These are phyloP conservation scores for Cystobasidiaceae sp. DNA, from an alignment of 1,284 basidiomycete species.

Conservation along the genomic window DNA sequence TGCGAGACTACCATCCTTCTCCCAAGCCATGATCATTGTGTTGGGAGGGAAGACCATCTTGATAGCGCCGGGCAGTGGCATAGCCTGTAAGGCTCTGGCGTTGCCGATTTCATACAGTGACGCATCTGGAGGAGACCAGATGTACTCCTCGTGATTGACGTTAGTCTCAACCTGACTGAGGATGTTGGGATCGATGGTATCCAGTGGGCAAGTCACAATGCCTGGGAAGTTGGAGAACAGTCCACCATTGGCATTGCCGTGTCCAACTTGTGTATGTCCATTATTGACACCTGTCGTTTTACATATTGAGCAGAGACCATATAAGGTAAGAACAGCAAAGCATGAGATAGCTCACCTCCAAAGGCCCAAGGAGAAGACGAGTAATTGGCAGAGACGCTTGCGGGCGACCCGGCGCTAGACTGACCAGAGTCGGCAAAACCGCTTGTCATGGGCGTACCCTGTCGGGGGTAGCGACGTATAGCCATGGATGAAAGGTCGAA, in stretches of 20 bases:
- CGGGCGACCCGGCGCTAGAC: conserved; percentile 14
- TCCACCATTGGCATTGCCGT: not conserved
- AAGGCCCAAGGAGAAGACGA: not conserved
- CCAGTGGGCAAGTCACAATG: conserved; percentile 1
- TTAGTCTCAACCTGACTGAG: conserved; percentile 26
- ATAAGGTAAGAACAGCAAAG: not conserved
- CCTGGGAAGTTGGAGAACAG: not conserved
- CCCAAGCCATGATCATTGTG: conserved; percentile 28
- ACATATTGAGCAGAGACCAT: not conserved
- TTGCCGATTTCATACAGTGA: conserved; percentile 26
- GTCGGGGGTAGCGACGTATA: too few relatives aligned
- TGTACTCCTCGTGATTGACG: conserved; percentile 19
- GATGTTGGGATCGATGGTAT: conserved; percentile 20
- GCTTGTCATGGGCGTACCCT: conserved; percentile 9
- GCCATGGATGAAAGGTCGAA: not conserved
- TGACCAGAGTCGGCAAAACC: conserved; percentile 17
- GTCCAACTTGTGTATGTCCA: too few relatives aligned
- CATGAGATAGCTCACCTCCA: conserved; percentile 7
- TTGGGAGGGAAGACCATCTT: conserved; percentile 23
- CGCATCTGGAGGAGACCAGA: conserved; percentile 25
- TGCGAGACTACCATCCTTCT: conserved; percentile 25
- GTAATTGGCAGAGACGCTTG: conserved; percentile 4
- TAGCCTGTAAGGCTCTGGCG: conserved; percentile 18
- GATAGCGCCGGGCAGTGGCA: conserved; percentile 14
- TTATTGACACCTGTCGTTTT: not conserved